Evolutionary conservation across 1,284 basidiomycete genomes (phyloP).

Genomic region (Naganishia cerealis): DNA sequence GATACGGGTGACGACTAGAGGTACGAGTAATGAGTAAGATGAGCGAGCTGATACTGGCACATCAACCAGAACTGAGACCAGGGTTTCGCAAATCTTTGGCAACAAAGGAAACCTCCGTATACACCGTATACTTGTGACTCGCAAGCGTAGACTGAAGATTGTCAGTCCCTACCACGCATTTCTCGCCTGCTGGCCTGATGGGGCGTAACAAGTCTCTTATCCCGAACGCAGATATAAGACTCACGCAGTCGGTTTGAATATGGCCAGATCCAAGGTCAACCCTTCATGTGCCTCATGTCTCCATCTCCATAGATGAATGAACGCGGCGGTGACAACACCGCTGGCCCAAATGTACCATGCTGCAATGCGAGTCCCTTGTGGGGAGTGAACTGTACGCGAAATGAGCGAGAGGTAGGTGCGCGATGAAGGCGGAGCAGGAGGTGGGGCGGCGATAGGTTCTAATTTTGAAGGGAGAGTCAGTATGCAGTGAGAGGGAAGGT

Average conservation of each 20-base stretch:
- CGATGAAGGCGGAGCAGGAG: slow-evolving; percentile 18
- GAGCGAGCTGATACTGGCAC: neutral
- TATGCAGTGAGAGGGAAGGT: no score
- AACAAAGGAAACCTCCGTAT: no score
- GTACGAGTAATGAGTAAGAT: neutral
- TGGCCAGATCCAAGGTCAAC: slow-evolving; percentile 12
- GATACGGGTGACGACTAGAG: slow-evolving; percentile 18
- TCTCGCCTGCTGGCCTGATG: no score
- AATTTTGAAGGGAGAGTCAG: neutral
- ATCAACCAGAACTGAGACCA: no score
- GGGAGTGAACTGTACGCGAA: slow-evolving; percentile 18
- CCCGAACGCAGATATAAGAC: neutral
- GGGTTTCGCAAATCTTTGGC: no score
- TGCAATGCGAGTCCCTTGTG: slow-evolving; percentile 11
- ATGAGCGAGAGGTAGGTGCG: slow-evolving; percentile 22
- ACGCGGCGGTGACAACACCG: slow-evolving; percentile 7
- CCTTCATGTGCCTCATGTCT: slow-evolving; percentile 22
- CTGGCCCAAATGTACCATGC: slow-evolving; percentile 26
- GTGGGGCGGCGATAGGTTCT: neutral
- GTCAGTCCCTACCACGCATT: no score
- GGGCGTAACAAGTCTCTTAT: neutral
- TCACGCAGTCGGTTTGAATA: slow-evolving; percentile 30
- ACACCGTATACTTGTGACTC: no score
- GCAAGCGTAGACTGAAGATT: no score
- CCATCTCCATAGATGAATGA: slow-evolving; percentile 26